A percentile compares a stretch with the other conserved stretches of the same genome.
phyloP scores from a whole-genome alignment of 1,284 basidiomycete species.

The Phylloporus sp. region DNA sequence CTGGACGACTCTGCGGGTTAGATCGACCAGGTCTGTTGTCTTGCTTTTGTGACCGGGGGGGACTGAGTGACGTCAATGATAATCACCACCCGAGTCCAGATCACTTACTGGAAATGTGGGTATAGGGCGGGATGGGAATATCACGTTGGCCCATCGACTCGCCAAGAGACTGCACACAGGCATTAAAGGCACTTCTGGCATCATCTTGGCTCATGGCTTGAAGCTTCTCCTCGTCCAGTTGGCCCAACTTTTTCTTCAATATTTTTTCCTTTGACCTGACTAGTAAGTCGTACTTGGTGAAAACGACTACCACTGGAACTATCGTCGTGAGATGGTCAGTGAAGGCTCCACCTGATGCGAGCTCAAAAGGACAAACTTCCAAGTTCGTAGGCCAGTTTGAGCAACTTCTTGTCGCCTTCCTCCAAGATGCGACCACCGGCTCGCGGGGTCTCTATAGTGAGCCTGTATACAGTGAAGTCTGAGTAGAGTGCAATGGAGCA shows the following conservation, averaged over 20 bases:
- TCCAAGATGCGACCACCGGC: constrained; percentile 14
- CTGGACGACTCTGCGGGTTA: constrained; percentile 2
- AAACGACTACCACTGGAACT: constrained; percentile 1
- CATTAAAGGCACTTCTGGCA: constrained; percentile 1
- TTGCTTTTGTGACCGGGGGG: not conserved
- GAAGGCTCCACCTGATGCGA: not conserved
- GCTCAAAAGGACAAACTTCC: not conserved
- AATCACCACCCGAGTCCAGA: not conserved
- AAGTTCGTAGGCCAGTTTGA: constrained; percentile 3
- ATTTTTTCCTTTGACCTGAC: not conserved
- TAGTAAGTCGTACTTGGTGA: constrained; percentile 2
- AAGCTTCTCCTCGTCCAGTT: not conserved
- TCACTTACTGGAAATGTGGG: constrained; percentile 1
- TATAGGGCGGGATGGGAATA: constrained; percentile 2
- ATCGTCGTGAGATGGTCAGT: not conserved
- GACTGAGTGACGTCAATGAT: not conserved
- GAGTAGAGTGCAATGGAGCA: too few relatives aligned
- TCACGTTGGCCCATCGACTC: not conserved
- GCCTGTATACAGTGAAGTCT: constrained; percentile 1
- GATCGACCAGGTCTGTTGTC: not conserved
- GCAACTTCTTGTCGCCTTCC: constrained; percentile 11
- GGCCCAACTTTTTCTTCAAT: not conserved
- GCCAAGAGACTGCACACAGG: not conserved
- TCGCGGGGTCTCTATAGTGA: constrained; percentile 15
- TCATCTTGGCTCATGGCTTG: not conserved